Base-by-base conservation (phyloP, 345 rosid genomes). In the Pistacia atlantica region DNA sequence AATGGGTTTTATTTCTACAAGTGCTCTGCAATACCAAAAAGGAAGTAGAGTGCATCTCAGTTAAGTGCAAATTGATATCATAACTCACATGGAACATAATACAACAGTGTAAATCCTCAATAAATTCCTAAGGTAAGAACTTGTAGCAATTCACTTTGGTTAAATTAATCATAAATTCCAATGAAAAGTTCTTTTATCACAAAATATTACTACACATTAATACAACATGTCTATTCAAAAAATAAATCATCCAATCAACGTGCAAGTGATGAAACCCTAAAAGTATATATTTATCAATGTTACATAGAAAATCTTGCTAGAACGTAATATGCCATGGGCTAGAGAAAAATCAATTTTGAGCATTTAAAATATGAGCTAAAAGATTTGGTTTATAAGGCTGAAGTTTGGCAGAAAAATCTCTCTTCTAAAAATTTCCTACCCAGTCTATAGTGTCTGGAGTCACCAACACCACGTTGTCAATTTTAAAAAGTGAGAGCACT, bases 1-100 rank as follows among this genome's bases (percentile, higher is more conserved):
- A 55, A 90, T 68, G 56, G 99, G 98, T 83, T 96, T 96, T 72
- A 93, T 85, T 89, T 96, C 99, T 77, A 96, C 93, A 72, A 87
- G 84, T 33, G 98, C 93, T 57, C 99, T 96, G 87, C 80, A 85
- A 84, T 60, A 72, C 62, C 65, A 65, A 61, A 81, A 63, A 56
- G 22, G 49, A 12, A 75, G 17, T 33, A 5, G 3, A n/a, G 12
- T 17, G 52, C 7, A 11, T 31, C 8, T 61, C 58, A 16, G 67
- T 73, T n/a, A 62, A n/a, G 61, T 0, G 4, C 38, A 13, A 13
- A 13, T 8, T 12, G 8, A 16, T 13, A 52, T 4, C n/a, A 52
- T 35, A 74, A 13, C 49, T 68, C 46, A 35, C 9, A 68, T 59
- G 13, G 42, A 74, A 62, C 60, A 4, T 18, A 4, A 42, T 64